phyloP scores from a whole-genome alignment of 352 stramenopile genomes.

The Pythium volutum region DNA sequence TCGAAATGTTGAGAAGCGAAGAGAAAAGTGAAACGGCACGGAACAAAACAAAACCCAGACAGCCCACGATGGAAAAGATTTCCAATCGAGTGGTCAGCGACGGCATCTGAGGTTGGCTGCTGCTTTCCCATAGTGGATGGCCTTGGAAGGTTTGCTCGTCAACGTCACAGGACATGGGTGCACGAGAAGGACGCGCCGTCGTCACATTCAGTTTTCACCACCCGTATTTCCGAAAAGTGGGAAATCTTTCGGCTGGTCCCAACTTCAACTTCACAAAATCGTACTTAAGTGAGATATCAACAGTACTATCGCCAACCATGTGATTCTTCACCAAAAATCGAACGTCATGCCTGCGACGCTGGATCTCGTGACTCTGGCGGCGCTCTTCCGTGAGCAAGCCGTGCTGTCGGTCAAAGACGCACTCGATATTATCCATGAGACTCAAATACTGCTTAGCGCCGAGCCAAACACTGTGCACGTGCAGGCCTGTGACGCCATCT shows the following conservation, averaged over 20 bases:
- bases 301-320: constrained; percentile 12
- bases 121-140: background rate
- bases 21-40: background rate
- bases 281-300: constrained; percentile 16
- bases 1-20: background rate
- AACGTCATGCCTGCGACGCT: constrained; percentile 30
- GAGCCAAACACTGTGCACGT: constrained; percentile 66
- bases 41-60: background rate
- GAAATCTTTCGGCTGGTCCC: background rate
- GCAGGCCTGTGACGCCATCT: constrained; percentile 22
- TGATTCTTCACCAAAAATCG: background rate
- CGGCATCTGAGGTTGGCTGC: background rate
- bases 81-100: no score
- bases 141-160: background rate
- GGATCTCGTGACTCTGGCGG: constrained; percentile 34
- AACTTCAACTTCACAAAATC: constrained; percentile 28
- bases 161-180: background rate
- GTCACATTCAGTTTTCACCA: constrained; percentile 2
- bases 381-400: constrained; percentile 59
- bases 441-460: constrained; percentile 51
- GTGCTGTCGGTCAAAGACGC: constrained; percentile 52
- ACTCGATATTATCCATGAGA: constrained; percentile 63
- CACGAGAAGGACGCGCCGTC: background rate
- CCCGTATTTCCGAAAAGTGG: background rate
- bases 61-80: background rate